Base-by-base conservation (phyloP, 2,329 filamentous ascomycete genomes). In the Bipolaris cookei region DNA sequence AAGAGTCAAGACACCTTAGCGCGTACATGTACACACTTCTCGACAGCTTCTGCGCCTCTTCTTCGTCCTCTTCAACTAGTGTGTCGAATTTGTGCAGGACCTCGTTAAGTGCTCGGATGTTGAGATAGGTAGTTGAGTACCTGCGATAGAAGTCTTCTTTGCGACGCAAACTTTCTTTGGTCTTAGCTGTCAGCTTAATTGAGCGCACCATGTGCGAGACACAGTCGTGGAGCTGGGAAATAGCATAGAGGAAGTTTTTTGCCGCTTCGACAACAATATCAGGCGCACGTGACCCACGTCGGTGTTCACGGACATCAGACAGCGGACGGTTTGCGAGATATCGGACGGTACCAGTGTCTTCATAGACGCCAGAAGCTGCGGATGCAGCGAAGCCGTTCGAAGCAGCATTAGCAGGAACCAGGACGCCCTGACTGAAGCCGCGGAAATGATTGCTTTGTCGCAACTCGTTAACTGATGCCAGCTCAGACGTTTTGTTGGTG, bases 271-370 rank as follows among this genome's bases (percentile, higher is more conserved):
- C 79, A 11, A 84, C 76, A 14, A 82, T 82, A 39, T 82, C 78
- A 18, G 76, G 77, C 3, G 77, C 75, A 57, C 77, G 77, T 54
- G 74, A 79, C 58, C 80, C 78, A 20, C 80, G 78, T 61, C 81
- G 82, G 49, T 85, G 80, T 69, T 85, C 83, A n/a, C 81, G 82
- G 11, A 86, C 75, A 64, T 84, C 85, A 32, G 83, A 85, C 64
- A 86, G 76, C 16, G 83, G 81, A 43, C 82, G 82, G 37, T 82
- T 74, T 5, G 69, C 68, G n/a, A 74, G 59, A 16, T 72, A 69
- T 28, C 73, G 63, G 25, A 75, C 69, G 3, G 72, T 75, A 16
- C 70, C 70, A 23, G 61, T 70, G 38, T 76, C 74, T 43, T 72
- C 74, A 48, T 75, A 75, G 8, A 66, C 71, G 20, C 69, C 64